Evolutionary conservation across 2,329 filamentous ascomycete species (phyloP).

Genomic region (Lecanicillium sp.): DNA sequence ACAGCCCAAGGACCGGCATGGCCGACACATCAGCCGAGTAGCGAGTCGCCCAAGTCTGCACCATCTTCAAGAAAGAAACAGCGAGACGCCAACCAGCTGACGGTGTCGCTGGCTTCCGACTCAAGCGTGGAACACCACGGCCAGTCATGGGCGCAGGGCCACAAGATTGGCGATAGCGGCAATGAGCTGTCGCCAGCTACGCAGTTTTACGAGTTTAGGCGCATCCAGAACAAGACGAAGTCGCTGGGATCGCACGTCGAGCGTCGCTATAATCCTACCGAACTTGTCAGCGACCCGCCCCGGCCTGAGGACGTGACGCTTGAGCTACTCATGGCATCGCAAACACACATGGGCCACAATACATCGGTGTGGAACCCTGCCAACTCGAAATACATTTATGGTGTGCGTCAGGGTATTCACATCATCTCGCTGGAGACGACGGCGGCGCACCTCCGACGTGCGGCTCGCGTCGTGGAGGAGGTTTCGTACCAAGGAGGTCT

Average conservation of each 20-base stretch:
- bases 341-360: constrained; percentile 84
- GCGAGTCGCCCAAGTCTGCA: constrained; percentile 13
- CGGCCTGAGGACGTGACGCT: constrained; percentile 73
- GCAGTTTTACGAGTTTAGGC: constrained; percentile 30
- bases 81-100: constrained; percentile 22
- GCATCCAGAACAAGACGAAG: constrained; percentile 33
- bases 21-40: constrained; percentile 11
- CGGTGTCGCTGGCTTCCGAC: constrained; percentile 25
- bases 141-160: constrained; percentile 23
- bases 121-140: constrained; percentile 25
- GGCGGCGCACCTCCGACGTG: constrained; percentile 81
- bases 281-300: constrained; percentile 65
- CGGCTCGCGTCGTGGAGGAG: constrained; percentile 84
- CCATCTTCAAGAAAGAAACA: constrained; percentile 21
- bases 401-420: constrained; percentile 78
- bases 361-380: constrained; percentile 90
- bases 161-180: constrained; percentile 23
- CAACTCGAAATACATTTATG: constrained; percentile 91
- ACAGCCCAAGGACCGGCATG: constrained; percentile 12
- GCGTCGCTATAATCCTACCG: constrained; percentile 55
- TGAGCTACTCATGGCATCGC: constrained; percentile 80
- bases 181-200: constrained; percentile 26
- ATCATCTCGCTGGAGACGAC: constrained; percentile 89
- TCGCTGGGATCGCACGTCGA: constrained; percentile 40
- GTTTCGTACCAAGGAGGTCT: constrained; percentile 75